Base-by-base conservation (phyloP, 345 rosid species). In the Camelina neglecta region DNA sequence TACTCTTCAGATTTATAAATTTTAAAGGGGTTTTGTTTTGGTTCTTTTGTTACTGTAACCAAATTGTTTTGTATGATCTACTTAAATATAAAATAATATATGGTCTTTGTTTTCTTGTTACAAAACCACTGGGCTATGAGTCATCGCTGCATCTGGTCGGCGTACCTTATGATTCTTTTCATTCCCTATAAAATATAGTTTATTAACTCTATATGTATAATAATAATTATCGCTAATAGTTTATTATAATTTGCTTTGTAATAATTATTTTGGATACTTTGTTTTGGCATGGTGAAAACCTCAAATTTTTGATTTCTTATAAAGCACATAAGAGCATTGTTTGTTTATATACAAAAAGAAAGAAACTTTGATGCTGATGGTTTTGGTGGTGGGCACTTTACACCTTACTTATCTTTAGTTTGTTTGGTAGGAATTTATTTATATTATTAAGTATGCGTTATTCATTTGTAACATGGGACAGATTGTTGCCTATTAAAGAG, bases 61-160 rank as follows among this genome's bases (percentile, higher is more conserved):
- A 38, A 38, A 36, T 1, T 0, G 12, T 11, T 58, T 39, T 4
- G 42, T 11, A 59, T 66, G 72, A 48, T 75, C 60, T 35, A 66
- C 65, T 56, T 29, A 0, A 29, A 44, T 35, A 0, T 13, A 15
- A 24, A 11, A 11, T 6, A 5, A 57, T 13, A 8, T 15, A 15
- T 57, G 11, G 39, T 57, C 39, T 7, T 75, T 77, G 72, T 77
- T 57, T 77, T 71, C 68, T 71, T 77, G 57, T 56, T 56, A 64
- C 49, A 41, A 64, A 47, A 56, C n/a, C n/a, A 64, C 18, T 39
- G 33, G 3, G 7, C 29, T 72, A 71, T 77, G 76, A 77, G 62
- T 77, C 81, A 58, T 60, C 62, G 20, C 41, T 57, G 67, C 76
- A 58, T 65, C 67, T 77, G 73, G 81, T 71, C 81, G 76, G 73